Conservation (phyloP, 1,284 basidiomycete species). For the Pterulicium gracile region DNA sequence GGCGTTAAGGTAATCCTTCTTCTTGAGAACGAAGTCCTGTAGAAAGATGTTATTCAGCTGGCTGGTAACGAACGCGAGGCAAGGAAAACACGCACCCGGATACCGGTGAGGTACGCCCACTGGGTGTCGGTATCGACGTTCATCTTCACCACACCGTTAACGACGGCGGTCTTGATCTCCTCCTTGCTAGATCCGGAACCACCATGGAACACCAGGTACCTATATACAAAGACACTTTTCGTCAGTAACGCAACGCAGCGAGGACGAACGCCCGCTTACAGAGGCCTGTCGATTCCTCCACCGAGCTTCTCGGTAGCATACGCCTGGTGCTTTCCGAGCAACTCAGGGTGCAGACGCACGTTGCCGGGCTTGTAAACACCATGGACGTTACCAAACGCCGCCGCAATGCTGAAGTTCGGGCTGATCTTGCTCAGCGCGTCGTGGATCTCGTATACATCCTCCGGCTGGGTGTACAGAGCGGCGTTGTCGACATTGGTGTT, state of each 20-base stretch:
- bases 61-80: not conserved
- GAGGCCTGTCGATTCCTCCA: slow-evolving; percentile 60
- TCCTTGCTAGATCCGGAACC: slow-evolving; percentile 96
- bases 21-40: slow-evolving; percentile 75
- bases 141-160: slow-evolving; percentile 95
- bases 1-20: slow-evolving; percentile 76
- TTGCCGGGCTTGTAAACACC: slow-evolving; percentile 95
- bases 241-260: too few species aligned
- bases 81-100: slow-evolving; percentile 46
- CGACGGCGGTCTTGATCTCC: slow-evolving; percentile 90
- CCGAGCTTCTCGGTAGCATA: slow-evolving; percentile 68
- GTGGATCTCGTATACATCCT: slow-evolving; percentile 93
- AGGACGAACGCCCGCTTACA: too few species aligned
- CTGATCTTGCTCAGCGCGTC: slow-evolving; percentile 74
- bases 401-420: slow-evolving; percentile 95
- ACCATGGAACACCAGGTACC: slow-evolving; percentile 99
- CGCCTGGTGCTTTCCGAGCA: slow-evolving; percentile 88
- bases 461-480: slow-evolving; percentile 93
- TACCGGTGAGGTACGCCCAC: slow-evolving; percentile 86
- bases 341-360: slow-evolving; percentile 85
- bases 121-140: slow-evolving; percentile 94
- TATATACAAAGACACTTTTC: slow-evolving; percentile 18
- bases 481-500: slow-evolving; percentile 93
- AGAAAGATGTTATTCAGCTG: slow-evolving; percentile 4
- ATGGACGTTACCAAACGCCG: slow-evolving; percentile 96